Evolutionary conservation across 2,329 filamentous ascomycete species (phyloP), one percentile per base, ranked within the genome.

Genomic region (Colletotrichum sp.): DNA sequence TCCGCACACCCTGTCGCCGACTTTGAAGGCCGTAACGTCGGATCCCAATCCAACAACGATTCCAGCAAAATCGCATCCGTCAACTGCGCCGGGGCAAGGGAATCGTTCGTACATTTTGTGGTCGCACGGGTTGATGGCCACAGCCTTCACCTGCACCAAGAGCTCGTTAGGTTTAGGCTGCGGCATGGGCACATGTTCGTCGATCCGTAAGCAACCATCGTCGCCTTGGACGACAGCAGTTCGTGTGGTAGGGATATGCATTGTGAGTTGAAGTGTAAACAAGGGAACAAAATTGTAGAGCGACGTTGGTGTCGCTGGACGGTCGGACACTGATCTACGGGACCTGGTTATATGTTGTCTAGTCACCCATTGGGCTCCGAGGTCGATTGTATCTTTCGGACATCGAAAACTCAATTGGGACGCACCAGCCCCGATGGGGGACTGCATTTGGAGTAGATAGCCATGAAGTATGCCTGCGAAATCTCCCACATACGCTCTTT

Each of bases 1-100:
- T 1, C 79, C 80, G 55, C 65, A 78, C 16, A 84, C 83, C 8
- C 79, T 77, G 66, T 83, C 84, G 61, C 83, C 83, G 43, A 68
- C 18, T 10, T 28, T 25, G 15, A 61, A 62, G 30, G 34, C 56
- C 6, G 71, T 66, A 7, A 76, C 76, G 28, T 78, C 70, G 5
- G 75, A 32, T n/a, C 82, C 82, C 6, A 82, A 30, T 6, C 43
- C 64, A 4, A 80, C 79, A 16, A 84, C 79, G 10, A 71, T 65
- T 8, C 82, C 83, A 6, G 80, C 77, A 32, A 82, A 82, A 68
- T 85, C 83, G 62, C 78, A 79, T 15, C 83, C 83, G 66, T 67
- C 69, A 15, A 79, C 71, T 32, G 78, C 77, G 18, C 80, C 81
- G 3, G 78, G 77, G 3, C 28, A 66, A 2, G 77, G 78, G 28